Evolutionary conservation across 176 grass and related monocot genomes (phyloP).

Genomic region (Tillandsia leiboldiana): DNA sequence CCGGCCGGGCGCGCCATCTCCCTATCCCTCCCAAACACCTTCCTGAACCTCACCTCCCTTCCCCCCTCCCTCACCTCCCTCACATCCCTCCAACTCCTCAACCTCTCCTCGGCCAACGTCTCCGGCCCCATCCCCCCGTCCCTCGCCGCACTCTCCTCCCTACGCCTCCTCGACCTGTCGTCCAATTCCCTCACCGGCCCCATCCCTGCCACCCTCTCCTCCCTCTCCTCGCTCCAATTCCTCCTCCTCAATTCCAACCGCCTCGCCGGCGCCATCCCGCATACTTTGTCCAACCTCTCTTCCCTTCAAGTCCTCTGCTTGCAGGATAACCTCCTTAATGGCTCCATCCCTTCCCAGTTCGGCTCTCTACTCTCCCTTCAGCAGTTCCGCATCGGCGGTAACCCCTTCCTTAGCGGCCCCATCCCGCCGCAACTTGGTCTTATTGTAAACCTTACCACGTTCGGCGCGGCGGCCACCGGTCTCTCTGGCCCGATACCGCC

Average conservation of each 20-base stretch:
- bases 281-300: slow-evolving; percentile 24
- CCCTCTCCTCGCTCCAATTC: slow-evolving; percentile 60
- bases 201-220: slow-evolving; percentile 45
- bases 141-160: slow-evolving; percentile 39
- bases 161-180: slow-evolving; percentile 84
- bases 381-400: slow-evolving; percentile 82
- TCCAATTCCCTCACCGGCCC: slow-evolving; percentile 67
- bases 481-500: slow-evolving; percentile 59
- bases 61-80: slow-evolving; percentile 62
- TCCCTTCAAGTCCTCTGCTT: slow-evolving; percentile 3
- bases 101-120: slow-evolving; percentile 84
- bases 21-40: slow-evolving; percentile 76
- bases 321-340: slow-evolving; percentile 17
- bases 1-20: slow-evolving; percentile 77
- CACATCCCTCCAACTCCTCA: slow-evolving; percentile 74
- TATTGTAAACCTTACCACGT: slow-evolving; percentile 78
- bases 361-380: slow-evolving; percentile 69
- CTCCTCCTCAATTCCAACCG: slow-evolving; percentile 72
- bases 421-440: slow-evolving; percentile 60
- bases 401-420: slow-evolving; percentile 43
- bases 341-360: slow-evolving; percentile 39
- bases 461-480: slow-evolving; percentile 71
- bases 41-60: slow-evolving; percentile 77
- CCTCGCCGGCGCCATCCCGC: slow-evolving; percentile 26
- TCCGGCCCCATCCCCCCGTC: slow-evolving; percentile 49